phyloP scores from a whole-genome alignment of 75 land plant species.

The Adiantum capillusveneris region DNA sequence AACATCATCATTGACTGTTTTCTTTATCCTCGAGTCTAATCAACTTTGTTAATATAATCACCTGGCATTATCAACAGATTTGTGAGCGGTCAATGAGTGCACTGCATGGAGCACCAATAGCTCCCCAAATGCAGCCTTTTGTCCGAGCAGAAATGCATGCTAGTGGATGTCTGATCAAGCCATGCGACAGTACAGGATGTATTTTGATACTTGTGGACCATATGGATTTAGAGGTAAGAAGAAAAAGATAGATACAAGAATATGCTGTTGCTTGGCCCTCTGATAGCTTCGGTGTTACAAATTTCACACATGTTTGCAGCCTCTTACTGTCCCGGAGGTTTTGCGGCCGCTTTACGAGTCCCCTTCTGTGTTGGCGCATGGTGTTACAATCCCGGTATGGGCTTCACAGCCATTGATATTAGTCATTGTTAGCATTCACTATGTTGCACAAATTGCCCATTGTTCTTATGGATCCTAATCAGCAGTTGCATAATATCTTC shows the following conservation, averaged over 20 bases:
- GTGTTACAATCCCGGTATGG: slow-evolving; percentile 51
- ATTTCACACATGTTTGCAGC: slow-evolving; percentile 46
- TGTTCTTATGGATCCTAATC: no score
- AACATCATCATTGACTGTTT: no score
- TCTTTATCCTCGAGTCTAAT: no score
- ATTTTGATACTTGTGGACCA: slow-evolving; percentile 84
- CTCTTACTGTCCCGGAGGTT: slow-evolving; percentile 71
- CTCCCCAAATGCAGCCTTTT: slow-evolving; percentile 42
- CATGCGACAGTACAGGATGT: slow-evolving; percentile 83
- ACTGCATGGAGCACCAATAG: slow-evolving; percentile 46
- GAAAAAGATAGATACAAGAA: no score
- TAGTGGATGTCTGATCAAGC: slow-evolving; percentile 72
- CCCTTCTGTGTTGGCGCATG: slow-evolving; percentile 59
- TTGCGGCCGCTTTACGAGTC: slow-evolving; percentile 73
- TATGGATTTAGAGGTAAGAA: slow-evolving; percentile 73
- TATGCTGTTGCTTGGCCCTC: no score
- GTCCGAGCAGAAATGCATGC: slow-evolving; percentile 84
- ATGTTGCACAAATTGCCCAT: no score
- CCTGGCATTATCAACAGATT: no score
- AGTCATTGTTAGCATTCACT: no score
- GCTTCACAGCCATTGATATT: neutral
- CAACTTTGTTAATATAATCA: no score
- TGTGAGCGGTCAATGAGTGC: slow-evolving; percentile 75
- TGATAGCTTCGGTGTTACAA: no score
- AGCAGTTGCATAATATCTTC: no score